Evolutionary conservation across 495 filamentous ascomycete genomes (phyloP).

Genomic region (Tuber brumale): DNA sequence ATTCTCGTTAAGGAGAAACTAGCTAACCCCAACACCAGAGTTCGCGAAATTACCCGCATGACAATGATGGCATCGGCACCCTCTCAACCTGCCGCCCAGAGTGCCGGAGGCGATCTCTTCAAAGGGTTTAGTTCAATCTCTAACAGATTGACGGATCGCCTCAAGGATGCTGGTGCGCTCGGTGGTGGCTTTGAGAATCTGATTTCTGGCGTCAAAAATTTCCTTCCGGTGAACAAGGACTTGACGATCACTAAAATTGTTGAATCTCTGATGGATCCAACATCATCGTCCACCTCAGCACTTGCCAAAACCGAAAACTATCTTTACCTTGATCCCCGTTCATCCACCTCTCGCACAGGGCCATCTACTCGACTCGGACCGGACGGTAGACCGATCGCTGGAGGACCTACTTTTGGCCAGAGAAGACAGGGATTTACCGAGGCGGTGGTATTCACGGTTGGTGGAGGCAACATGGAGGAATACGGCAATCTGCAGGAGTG

Average conservation of each 20-base stretch:
- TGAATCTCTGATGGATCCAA: constrained; percentile 96
- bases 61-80: constrained; percentile 93
- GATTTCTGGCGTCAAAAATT: constrained; percentile 98
- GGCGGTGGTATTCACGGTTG: constrained; percentile 93
- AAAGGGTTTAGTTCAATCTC: constrained; percentile 86
- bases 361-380: constrained; percentile 50
- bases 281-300: constrained; percentile 77
- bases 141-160: constrained; percentile 68
- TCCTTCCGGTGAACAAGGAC: constrained; percentile 90
- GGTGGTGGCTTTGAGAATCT: constrained; percentile 89
- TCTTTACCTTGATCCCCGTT: constrained; percentile 96
- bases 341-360: constrained; percentile 83
- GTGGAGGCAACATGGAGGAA: constrained; percentile 97
- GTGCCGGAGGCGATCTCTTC: constrained; percentile 66
- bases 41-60: constrained; percentile 94
- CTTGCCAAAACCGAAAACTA: constrained; percentile 97
- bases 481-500: constrained; percentile 98
- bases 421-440: constrained; percentile 89
- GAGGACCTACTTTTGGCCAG: constrained; percentile 85
- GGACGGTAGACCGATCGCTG: constrained; percentile 44
- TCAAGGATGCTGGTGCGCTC: constrained; percentile 79
- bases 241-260: constrained; percentile 95
- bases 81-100: constrained; percentile 54
- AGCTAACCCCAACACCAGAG: constrained; percentile 51
- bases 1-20: not conserved